Conservation (phyloP, 164 flowering plant genomes). For the Taxillus chinensis region DNA sequence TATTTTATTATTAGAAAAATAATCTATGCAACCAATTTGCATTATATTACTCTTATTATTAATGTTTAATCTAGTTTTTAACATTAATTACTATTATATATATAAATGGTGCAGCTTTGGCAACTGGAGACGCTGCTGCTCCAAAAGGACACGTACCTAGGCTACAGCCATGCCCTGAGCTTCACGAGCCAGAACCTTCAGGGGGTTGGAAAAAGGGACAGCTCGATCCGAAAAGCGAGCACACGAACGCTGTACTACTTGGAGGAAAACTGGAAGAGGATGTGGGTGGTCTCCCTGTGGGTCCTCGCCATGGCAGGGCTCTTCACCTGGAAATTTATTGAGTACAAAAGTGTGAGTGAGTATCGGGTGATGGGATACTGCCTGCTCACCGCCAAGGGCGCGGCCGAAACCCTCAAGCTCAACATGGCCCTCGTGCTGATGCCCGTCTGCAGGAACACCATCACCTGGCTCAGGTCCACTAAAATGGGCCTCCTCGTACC, state of each 20-base stretch:
- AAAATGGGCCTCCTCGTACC: slow-evolving; percentile 47
- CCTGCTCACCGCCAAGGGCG: slow-evolving; percentile 84
- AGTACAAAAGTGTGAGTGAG: slow-evolving; percentile 62
- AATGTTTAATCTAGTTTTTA: too few species aligned
- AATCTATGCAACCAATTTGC: too few species aligned
- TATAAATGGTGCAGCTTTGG: slow-evolving; percentile 63
- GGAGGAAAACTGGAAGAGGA: slow-evolving; percentile 83
- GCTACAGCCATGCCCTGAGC: slow-evolving; percentile 94
- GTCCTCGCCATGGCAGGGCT: slow-evolving; percentile 55
- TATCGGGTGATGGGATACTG: slow-evolving; percentile 89
- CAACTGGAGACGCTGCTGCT: slow-evolving; percentile 88
- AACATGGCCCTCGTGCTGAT: slow-evolving; percentile 90
- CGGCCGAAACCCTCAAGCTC: slow-evolving; percentile 88
- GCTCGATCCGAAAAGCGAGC: slow-evolving; percentile 39
- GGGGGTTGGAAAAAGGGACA: slow-evolving; percentile 44
- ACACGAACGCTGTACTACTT: slow-evolving; percentile 38
- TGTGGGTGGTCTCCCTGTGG: slow-evolving; percentile 83
- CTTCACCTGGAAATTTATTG: slow-evolving; percentile 75
- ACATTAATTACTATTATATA: too few species aligned
- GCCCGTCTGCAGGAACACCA: slow-evolving; percentile 91
- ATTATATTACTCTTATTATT: too few species aligned
- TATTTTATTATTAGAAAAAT: too few species aligned
- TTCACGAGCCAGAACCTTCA: slow-evolving; percentile 94
- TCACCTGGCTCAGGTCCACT: slow-evolving; percentile 91
- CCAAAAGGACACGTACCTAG: slow-evolving; percentile 86